Evolutionary conservation across 257 asterid species (phyloP).

Genomic region (Petrea volubilis): DNA sequence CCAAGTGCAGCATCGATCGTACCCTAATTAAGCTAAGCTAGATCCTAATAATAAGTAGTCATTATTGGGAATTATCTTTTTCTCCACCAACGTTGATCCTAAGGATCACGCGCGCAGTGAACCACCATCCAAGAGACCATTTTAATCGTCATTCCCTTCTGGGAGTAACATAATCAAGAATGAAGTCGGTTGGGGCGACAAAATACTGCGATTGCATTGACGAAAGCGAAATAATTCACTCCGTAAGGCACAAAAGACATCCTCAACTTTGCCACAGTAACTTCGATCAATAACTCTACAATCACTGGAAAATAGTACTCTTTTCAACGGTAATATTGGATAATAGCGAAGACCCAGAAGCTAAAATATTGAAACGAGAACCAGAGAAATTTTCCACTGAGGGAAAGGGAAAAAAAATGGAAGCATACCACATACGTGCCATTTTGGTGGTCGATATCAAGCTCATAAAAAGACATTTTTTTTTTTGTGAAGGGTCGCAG

Average conservation of each 20-base stretch:
- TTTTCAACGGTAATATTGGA: conserved; percentile 34
- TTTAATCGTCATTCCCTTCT: not conserved
- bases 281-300: conserved; percentile 43
- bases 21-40: too few species aligned
- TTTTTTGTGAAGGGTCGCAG: too few species aligned
- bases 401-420: conserved; percentile 49
- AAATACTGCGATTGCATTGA: conserved; percentile 59
- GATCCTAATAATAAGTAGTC: conserved; percentile 47
- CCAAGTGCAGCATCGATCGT: too few species aligned
- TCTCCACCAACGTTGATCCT: conserved; percentile 66
- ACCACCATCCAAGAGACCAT: not conserved
- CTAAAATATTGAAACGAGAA: conserved; percentile 42
- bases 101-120: conserved; percentile 36
- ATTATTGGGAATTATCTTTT: not conserved
- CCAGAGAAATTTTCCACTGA: conserved; percentile 18
- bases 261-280: conserved; percentile 26
- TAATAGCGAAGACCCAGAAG: conserved; percentile 34
- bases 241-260: conserved; percentile 38
- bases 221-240: conserved; percentile 39
- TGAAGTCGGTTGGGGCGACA: conserved; percentile 38
- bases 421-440: conserved; percentile 54
- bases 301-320: conserved; percentile 20
- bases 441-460: conserved; percentile 14
- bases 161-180: conserved; percentile 1
- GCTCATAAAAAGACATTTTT: conserved; percentile 31